Percentiles rank a stretch among this genome's conserved stretches.
These are phyloP conservation scores for Colletotrichum truncatum DNA, from an alignment of 2,329 filamentous ascomycete species.

Conservation along the genomic window DNA sequence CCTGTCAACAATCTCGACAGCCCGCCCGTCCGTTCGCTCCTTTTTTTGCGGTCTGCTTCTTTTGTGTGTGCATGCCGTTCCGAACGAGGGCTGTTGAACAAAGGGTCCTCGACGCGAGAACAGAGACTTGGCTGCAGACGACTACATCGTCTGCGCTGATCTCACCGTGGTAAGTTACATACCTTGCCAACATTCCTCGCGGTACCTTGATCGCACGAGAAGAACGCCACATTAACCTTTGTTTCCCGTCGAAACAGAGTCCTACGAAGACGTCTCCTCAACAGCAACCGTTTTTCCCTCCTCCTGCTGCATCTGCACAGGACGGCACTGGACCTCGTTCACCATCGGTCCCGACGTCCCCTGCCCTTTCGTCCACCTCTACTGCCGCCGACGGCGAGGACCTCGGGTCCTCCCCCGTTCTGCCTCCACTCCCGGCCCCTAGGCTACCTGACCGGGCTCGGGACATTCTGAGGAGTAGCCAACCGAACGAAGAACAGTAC, in stretches of 20 bases:
- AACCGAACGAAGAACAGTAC: constrained; percentile 57
- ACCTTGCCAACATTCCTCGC: constrained; percentile 11
- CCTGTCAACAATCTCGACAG: constrained; percentile 29
- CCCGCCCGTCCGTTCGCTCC: constrained; percentile 18
- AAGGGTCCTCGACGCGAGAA: constrained; percentile 37
- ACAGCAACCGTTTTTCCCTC: constrained; percentile 56
- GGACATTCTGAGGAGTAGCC: constrained; percentile 62
- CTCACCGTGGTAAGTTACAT: constrained; percentile 58
- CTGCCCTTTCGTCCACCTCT: constrained; percentile 69
- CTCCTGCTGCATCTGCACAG: constrained; percentile 71
- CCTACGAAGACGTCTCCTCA: constrained; percentile 65
- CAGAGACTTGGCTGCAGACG: constrained; percentile 69
- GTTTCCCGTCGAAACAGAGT: constrained; percentile 40
- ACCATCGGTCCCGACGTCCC: constrained; percentile 57
- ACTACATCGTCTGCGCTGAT: constrained; percentile 70
- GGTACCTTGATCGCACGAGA: not conserved
- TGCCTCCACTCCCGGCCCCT: constrained; percentile 68
- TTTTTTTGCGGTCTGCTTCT: constrained; percentile 19
- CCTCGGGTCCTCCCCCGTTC: constrained; percentile 64
- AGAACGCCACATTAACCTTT: constrained; percentile 25
- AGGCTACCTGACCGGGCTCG: constrained; percentile 64
- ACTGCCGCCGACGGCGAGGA: constrained; percentile 67
- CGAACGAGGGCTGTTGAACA: constrained; percentile 22
- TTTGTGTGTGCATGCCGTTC: constrained; percentile 1
- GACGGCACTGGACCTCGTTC: constrained; percentile 56